Percentiles rank a stretch among this genome's conserved stretches.
Conservation (phyloP, 257 asterid species). For the Datura wrightii region DNA sequence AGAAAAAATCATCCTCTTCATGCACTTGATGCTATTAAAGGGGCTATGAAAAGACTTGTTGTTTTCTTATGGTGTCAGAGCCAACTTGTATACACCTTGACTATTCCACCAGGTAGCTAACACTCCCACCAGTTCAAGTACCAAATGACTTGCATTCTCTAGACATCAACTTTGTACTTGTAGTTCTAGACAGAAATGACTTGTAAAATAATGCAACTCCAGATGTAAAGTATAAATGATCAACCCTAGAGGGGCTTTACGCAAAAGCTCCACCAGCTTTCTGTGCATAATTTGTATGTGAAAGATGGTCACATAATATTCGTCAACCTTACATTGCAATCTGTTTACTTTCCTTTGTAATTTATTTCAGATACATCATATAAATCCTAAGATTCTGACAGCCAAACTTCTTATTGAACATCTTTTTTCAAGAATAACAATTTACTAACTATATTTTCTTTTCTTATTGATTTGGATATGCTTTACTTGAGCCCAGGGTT, state of each 20-base stretch:
- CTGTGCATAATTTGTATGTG: neutral
- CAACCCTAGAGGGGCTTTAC: neutral
- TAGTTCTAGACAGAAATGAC: slow-evolving; percentile 25
- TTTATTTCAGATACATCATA: neutral
- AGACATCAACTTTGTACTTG: neutral
- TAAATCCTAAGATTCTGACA: neutral
- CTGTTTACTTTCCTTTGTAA: neutral
- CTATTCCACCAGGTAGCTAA: neutral
- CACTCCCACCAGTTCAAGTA: neutral
- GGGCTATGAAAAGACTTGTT: neutral
- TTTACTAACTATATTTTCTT: neutral
- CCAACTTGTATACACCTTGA: neutral
- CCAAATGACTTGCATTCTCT: neutral
- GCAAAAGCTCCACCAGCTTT: neutral
- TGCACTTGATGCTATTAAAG: slow-evolving; percentile 16
- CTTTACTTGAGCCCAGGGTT: neutral
- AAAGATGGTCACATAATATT: neutral
- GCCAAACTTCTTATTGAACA: neutral
- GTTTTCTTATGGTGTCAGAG: neutral
- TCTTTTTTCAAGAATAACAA: slow-evolving; percentile 3
- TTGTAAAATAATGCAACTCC: slow-evolving; percentile 5
- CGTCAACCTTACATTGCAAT: neutral
- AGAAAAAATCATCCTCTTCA: neutral
- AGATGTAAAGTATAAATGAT: neutral
- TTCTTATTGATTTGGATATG: neutral